phyloP scores from a whole-genome alignment of 2,329 filamentous ascomycete genomes.

The Cercospora sesami region DNA sequence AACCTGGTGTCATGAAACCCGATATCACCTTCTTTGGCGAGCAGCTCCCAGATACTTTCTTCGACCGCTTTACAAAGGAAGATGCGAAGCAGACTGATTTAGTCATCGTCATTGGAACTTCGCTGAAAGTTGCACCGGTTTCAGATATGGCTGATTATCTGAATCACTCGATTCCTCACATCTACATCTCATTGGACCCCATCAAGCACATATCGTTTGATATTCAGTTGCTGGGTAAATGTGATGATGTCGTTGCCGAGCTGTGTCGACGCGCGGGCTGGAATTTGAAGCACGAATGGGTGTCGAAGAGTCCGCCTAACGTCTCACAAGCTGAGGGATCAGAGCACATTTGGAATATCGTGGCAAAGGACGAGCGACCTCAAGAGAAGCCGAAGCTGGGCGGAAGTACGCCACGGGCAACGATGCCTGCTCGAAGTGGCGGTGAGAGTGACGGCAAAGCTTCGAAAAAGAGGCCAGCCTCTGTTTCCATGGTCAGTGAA shows the following conservation, averaged over 20 bases:
- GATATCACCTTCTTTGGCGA: slow-evolving; percentile 99
- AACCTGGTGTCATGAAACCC: slow-evolving; percentile 83
- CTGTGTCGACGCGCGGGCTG: slow-evolving; percentile 79
- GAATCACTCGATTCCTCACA: slow-evolving; percentile 36
- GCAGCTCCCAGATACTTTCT: slow-evolving; percentile 79
- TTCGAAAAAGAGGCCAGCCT: slow-evolving; percentile 10
- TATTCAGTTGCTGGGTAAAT: slow-evolving; percentile 92
- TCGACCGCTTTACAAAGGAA: slow-evolving; percentile 72
- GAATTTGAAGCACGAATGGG: slow-evolving; percentile 75
- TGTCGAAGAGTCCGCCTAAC: slow-evolving; percentile 40
- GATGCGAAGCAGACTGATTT: slow-evolving; percentile 81
- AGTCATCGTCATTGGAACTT: slow-evolving; percentile 93
- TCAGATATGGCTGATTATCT: slow-evolving; percentile 66
- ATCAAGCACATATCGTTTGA: slow-evolving; percentile 92
- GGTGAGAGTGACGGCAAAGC: not conserved
- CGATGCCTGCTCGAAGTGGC: not conserved
- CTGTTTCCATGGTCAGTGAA: not conserved
- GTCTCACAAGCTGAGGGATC: slow-evolving; percentile 20
- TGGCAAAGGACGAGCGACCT: not conserved
- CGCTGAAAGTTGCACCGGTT: slow-evolving; percentile 91
- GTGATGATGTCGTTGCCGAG: slow-evolving; percentile 85
- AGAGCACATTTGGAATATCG: slow-evolving; percentile 15
- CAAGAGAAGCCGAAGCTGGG: not conserved
- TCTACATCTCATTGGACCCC: slow-evolving; percentile 53
- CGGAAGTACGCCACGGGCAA: not conserved